phyloP scores from a whole-genome alignment of 495 filamentous ascomycete species.

The Aspergillus saccharolyticus region DNA sequence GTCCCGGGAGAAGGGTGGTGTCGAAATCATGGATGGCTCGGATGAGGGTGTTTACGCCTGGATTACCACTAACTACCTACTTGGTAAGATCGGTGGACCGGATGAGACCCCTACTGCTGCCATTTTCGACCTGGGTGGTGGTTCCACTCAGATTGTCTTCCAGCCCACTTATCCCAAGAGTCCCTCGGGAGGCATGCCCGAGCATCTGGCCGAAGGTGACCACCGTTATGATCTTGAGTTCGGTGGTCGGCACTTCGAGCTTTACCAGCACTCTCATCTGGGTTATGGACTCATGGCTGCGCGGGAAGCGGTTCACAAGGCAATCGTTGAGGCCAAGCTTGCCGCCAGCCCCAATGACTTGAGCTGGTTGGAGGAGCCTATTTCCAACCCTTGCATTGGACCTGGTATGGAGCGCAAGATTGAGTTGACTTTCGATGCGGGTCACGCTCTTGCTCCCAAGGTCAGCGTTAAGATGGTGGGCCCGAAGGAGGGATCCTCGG shows the following conservation, averaged over 20 bases:
- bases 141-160: slow-evolving; percentile 97
- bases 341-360: slow-evolving; percentile 43
- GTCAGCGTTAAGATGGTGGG: slow-evolving; percentile 82
- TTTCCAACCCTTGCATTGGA: slow-evolving; percentile 85
- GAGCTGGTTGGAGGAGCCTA: slow-evolving; percentile 56
- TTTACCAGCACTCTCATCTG: slow-evolving; percentile 99
- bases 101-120: slow-evolving; percentile 88
- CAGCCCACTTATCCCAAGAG: slow-evolving; percentile 84
- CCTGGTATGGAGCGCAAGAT: slow-evolving; percentile 68
- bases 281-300: slow-evolving; percentile 96
- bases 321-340: slow-evolving; percentile 58
- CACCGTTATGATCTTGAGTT: slow-evolving; percentile 94
- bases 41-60: slow-evolving; percentile 98
- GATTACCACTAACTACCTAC: slow-evolving; percentile 97
- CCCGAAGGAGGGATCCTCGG: slow-evolving; percentile 54
- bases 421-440: slow-evolving; percentile 57
- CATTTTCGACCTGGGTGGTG: slow-evolving; percentile 92
- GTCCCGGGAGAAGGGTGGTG: slow-evolving; percentile 73
- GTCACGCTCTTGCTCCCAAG: slow-evolving; percentile 54
- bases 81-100: slow-evolving; percentile 92
- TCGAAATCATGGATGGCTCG: slow-evolving; percentile 92
- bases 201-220: slow-evolving; percentile 78
- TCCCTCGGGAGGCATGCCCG: slow-evolving; percentile 77
- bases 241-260: slow-evolving; percentile 80
- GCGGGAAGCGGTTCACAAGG: slow-evolving; percentile 74